Conservation (phyloP, 1,284 basidiomycete genomes). For the Marasmius oreades region DNA sequence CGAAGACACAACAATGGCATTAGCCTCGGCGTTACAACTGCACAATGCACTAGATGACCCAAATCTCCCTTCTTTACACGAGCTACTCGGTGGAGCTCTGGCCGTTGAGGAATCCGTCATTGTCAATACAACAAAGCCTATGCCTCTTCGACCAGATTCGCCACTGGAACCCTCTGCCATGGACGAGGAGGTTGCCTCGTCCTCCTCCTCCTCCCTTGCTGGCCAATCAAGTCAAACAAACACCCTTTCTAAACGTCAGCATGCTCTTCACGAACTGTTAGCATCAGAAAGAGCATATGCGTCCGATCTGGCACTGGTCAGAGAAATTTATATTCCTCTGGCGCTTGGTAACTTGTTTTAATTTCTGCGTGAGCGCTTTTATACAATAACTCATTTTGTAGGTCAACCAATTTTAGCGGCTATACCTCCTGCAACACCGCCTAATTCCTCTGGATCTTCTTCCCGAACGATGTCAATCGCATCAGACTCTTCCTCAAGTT, state of each 20-base stretch:
- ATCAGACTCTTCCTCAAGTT: slow-evolving; percentile 46
- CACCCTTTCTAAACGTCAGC: slow-evolving; percentile 66
- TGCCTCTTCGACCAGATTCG: slow-evolving; percentile 11
- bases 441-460: slow-evolving; percentile 30
- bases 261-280: slow-evolving; percentile 82
- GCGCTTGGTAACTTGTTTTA: slow-evolving; percentile 50
- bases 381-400: slow-evolving; percentile 18
- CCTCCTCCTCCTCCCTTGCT: slow-evolving; percentile 15
- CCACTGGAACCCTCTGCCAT: slow-evolving; percentile 15
- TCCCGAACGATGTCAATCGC: slow-evolving; percentile 53
- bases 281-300: slow-evolving; percentile 87
- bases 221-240: slow-evolving; percentile 22
- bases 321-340: slow-evolving; percentile 80
- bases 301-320: slow-evolving; percentile 80
- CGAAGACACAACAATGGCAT: slow-evolving; percentile 22
- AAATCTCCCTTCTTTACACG: slow-evolving; percentile 20
- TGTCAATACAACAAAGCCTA: slow-evolving; percentile 1
- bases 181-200: slow-evolving; percentile 16
- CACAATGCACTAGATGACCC: slow-evolving; percentile 24
- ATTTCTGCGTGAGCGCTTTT: background rate
- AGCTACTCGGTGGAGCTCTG: slow-evolving; percentile 12
- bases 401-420: slow-evolving; percentile 43
- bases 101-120: slow-evolving; percentile 11
- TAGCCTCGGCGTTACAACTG: slow-evolving; percentile 16
- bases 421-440: slow-evolving; percentile 28